Base-by-base conservation (phyloP, 2,329 filamentous ascomycete genomes). In the Fusarium keratoplasticum region DNA sequence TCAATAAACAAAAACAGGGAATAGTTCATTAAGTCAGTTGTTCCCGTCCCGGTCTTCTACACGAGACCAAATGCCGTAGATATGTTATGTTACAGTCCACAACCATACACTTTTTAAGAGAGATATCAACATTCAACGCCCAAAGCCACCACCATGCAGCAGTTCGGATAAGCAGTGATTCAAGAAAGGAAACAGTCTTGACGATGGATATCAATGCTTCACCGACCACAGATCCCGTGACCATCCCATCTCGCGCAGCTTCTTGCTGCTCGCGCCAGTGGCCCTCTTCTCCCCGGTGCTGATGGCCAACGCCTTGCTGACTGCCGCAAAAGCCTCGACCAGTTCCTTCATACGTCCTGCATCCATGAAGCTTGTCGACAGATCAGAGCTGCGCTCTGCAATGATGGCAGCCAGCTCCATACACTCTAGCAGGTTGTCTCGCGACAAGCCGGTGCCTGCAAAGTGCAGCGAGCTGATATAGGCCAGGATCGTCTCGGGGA, bases 391-490 rank as follows among this genome's bases (percentile, higher is more conserved):
- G 73, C 91, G 90, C 66, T 93, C 91, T 2, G 96, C 94, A 60
- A 98, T 89, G 3, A 91, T 81, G 1, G 92, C 91, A 1, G 95
- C 92, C 18, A 99, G 86, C 68, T 98, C 94, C 93, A 99, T 96
- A 77, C 92, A 94, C 79, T 96, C 92, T 29, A 96, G 88, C 20
- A 97, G 87, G 74, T 93, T 89, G 67, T 96, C 94, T 50, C 95
- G 91, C 54, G 91, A 92, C 50, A 97, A 85, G 58, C 90, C 88
- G 55, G 91, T 91, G 5, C 94, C 95, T 0, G 93, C 93, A 79
- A 93, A 93, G 80, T 97, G 93, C 59, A 98, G 86, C 2, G 93
- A 92, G 77, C 90, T 92, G 80, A 96, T 90, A 81, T 96, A 98
- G 4, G 93, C 94, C 59, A 99, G 88, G 47, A 98, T 87, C 20